phyloP scores from a whole-genome alignment of 257 asterid species.

The Solanum clarkiae region DNA sequence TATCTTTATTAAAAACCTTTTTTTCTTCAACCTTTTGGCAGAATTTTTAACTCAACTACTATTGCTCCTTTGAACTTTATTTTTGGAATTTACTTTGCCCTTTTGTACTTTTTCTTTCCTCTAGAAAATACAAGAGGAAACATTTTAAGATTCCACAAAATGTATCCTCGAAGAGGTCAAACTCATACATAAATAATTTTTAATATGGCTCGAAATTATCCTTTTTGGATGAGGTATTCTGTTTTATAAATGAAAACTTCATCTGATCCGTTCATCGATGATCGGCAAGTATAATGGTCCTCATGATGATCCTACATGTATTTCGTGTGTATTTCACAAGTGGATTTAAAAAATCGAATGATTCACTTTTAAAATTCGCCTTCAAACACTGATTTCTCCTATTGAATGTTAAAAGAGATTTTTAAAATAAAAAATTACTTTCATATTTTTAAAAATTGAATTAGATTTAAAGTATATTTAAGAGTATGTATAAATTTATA shows the following conservation, averaged over 20 bases:
- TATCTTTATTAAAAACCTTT: neutral
- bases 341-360: too few species aligned
- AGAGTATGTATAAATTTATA: neutral
- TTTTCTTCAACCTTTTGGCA: neutral
- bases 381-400: accelerated
- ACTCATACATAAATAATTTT: neutral
- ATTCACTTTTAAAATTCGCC: too few species aligned
- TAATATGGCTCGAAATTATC: neutral
- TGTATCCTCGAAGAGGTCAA: neutral
- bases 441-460: neutral
- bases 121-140: neutral
- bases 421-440: too few species aligned
- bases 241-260: too few species aligned
- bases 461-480: neutral
- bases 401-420: too few species aligned
- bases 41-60: neutral
- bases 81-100: neutral
- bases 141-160: neutral
- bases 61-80: neutral
- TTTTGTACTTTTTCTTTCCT: neutral
- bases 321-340: too few species aligned
- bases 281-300: too few species aligned
- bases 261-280: too few species aligned
- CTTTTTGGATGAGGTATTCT: neutral
- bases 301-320: too few species aligned